These are phyloP conservation scores for Glebionis coronaria DNA, from an alignment of 129 eudicot species.

Conservation along the genomic window DNA sequence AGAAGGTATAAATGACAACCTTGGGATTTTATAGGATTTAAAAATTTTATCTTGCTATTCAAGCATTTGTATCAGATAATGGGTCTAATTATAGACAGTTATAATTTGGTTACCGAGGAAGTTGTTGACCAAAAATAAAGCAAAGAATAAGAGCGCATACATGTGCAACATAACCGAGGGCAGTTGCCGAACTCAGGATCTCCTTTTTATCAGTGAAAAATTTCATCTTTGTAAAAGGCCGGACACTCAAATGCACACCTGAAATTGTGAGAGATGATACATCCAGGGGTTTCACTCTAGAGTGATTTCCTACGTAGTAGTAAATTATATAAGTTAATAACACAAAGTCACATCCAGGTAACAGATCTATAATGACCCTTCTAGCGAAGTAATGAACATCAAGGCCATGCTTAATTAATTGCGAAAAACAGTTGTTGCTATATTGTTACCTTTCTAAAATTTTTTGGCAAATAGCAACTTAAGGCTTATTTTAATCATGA, in stretches of 20 bases:
- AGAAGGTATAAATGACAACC: too few relatives aligned
- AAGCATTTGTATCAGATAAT: too few relatives aligned
- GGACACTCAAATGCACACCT: constrained; percentile 73
- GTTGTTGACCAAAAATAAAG: background rate
- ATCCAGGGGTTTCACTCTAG: constrained; percentile 56
- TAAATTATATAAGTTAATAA: background rate
- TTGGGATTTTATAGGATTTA: too few relatives aligned
- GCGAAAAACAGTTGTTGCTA: too few relatives aligned
- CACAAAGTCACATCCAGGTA: background rate
- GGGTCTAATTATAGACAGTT: too few relatives aligned
- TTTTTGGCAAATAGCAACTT: too few relatives aligned
- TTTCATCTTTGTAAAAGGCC: constrained; percentile 75
- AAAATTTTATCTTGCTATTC: background rate
- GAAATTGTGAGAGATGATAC: constrained; percentile 73
- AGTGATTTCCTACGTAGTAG: constrained; percentile 44
- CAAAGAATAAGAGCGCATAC: constrained; percentile 34
- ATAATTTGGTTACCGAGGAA: background rate
- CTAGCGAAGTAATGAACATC: background rate
- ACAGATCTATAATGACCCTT: background rate
- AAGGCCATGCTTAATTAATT: background rate
- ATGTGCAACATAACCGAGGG: constrained; percentile 97
- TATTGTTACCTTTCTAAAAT: too few relatives aligned
- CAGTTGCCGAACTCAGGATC: constrained; percentile 86
- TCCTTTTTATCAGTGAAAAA: constrained; percentile 91
- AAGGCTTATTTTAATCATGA: too few relatives aligned